Conservation (phyloP, 2,329 filamentous ascomycete species). For the Drechslerella dactyloides region DNA sequence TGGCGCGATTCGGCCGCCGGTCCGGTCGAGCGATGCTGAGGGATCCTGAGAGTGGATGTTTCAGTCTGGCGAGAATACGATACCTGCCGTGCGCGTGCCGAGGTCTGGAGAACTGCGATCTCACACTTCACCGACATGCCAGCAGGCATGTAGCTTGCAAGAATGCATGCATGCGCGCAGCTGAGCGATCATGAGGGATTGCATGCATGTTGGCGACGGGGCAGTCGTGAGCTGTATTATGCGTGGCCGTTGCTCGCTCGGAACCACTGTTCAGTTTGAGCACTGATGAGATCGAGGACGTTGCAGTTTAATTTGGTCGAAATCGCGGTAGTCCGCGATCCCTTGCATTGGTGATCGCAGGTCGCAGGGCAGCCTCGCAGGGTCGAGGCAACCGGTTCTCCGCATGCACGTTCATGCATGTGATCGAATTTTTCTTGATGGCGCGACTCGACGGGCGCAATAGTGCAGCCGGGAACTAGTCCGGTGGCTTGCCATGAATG, state of each 20-base stretch:
- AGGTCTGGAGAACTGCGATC: neutral
- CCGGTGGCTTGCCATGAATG: neutral
- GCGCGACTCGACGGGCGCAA: neutral
- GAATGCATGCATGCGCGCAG: neutral
- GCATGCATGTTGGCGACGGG: neutral
- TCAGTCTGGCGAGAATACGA: neutral
- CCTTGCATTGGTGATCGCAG: constrained; percentile 1
- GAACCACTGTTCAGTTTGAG: constrained; percentile 2
- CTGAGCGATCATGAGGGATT: neutral
- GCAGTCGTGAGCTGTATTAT: neutral
- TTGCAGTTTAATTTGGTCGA: neutral
- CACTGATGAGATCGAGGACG: neutral
- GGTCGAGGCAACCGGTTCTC: neutral
- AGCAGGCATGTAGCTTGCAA: neutral
- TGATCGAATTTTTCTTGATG: neutral
- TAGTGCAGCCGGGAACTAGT: neutral
- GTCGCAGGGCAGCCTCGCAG: neutral
- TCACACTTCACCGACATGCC: neutral
- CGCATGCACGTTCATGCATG: neutral
- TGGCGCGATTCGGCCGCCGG: constrained; percentile 3
- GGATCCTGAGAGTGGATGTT: neutral
- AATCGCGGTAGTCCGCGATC: constrained; percentile 4
- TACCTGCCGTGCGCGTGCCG: neutral
- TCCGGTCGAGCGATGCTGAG: neutral
- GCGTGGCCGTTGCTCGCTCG: neutral